Evolutionary conservation across 2,329 filamentous ascomycete species (phyloP), one percentile per base, ranked within the genome.

Genomic region (Fusarium beomiforme): DNA sequence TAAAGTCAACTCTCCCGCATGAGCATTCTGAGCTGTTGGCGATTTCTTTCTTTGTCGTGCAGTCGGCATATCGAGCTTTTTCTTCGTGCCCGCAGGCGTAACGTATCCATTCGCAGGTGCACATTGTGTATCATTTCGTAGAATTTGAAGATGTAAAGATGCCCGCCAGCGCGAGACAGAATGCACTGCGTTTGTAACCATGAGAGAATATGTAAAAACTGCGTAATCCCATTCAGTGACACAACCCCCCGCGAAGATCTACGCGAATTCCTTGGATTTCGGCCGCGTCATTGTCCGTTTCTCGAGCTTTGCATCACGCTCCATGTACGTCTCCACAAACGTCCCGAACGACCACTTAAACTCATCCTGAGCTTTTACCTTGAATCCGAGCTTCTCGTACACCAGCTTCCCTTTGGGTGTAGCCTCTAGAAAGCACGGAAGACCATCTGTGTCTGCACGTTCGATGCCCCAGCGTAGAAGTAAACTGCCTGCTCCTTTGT

Each of bases 331-430:
- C 59, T 82, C 78, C 44, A 76, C 59, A 19, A 79, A 80, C 5
- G 42, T 64, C 2, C 75, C 77, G 11, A 78, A 77, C n/a, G 83
- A 78, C 44, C 77, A 72, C 54, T 63, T 58, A 47, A 86, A 76
- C 31, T 50, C 50, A 17, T 83, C 54, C 44, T 79, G 76, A 5
- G 81, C 82, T 19, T 84, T 64, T 11, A 79, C 75, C 57, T 75
- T 72, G 69, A 86, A 89, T 6, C 86, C 87, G 71, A 83, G 79
- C 67, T 81, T 84, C 63, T 81, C 75, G 77, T 89, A 89, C 21
- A 88, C 57, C 1, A 78, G 79, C 62, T 79, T 82, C 5, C 85
- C 87, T 19, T 80, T 81, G 1, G 80, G 81, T 47, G 86, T 87
- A 12, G 86, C 84, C 64, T 88, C 86, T 3, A 89, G 75, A 74